These are phyloP conservation scores for Fomitopsis schrenkii DNA, from an alignment of 1,284 basidiomycete genomes.

Conservation along the genomic window DNA sequence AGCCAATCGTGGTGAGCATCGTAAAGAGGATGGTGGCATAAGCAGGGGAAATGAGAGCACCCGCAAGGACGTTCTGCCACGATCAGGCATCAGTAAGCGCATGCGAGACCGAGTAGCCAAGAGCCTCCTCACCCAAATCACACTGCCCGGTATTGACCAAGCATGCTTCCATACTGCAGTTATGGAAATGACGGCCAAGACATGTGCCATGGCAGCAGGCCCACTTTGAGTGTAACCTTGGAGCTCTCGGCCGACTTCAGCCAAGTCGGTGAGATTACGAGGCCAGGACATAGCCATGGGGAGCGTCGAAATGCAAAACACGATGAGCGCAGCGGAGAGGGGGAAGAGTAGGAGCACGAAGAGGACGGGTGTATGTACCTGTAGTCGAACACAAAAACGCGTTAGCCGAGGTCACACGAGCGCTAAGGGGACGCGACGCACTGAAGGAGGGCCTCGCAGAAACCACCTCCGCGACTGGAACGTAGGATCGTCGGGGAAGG, in stretches of 20 bases:
- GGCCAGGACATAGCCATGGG: constrained; percentile 77
- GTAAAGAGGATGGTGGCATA: constrained; percentile 79
- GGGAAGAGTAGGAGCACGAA: constrained; percentile 67
- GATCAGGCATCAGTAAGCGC: constrained; percentile 14
- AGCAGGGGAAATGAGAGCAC: constrained; percentile 78
- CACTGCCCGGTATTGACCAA: constrained; percentile 90
- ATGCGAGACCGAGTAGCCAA: constrained; percentile 12
- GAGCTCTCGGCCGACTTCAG: constrained; percentile 68
- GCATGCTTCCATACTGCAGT: constrained; percentile 91
- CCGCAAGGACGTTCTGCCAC: constrained; percentile 81
- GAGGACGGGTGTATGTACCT: constrained; percentile 63
- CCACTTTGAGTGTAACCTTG: constrained; percentile 75
- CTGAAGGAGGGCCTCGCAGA: constrained; percentile 42
- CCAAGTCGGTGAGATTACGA: constrained; percentile 66
- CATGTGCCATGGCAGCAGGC: constrained; percentile 55
- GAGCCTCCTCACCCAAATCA: constrained; percentile 67
- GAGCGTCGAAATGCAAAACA: constrained; percentile 49
- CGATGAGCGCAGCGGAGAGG: constrained; percentile 50
- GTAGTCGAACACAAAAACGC: constrained; percentile 7
- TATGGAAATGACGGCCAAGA: constrained; percentile 79
- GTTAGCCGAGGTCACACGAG: constrained; percentile 21
- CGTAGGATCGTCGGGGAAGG: constrained; percentile 36
- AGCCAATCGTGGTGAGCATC: constrained; percentile 81
- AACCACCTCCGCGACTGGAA: constrained; percentile 28
- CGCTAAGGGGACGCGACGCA: constrained; percentile 30